A percentile compares a stretch with the other conserved stretches of the same genome.
These are phyloP conservation scores for Aspergillus japonicus DNA, from an alignment of 2,329 filamentous ascomycete genomes.

Conservation along the genomic window DNA sequence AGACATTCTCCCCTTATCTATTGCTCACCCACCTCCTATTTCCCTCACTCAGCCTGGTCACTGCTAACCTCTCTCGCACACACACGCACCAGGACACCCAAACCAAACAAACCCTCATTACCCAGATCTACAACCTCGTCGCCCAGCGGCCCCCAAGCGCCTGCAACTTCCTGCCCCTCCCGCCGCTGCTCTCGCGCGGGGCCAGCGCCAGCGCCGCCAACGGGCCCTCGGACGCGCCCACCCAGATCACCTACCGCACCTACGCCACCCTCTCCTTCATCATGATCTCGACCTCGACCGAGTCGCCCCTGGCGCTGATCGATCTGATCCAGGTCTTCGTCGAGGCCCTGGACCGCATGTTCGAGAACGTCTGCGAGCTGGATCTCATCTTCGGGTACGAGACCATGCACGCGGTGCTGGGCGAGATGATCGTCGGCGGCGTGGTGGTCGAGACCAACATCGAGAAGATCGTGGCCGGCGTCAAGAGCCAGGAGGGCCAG, in stretches of 20 bases:
- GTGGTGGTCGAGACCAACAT: constrained; percentile 91
- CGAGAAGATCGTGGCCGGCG: constrained; percentile 83
- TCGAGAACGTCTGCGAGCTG: constrained; percentile 97
- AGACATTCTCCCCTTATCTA: constrained; percentile 13
- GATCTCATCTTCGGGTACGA: constrained; percentile 99
- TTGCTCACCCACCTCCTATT: too few relatives aligned
- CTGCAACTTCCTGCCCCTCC: constrained; percentile 93
- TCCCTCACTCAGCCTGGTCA: too few relatives aligned
- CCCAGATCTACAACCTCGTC: constrained; percentile 95
- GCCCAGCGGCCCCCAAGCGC: constrained; percentile 86
- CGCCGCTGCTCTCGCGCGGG: constrained; percentile 59
- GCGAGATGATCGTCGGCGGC: constrained; percentile 93
- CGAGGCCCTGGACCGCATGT: constrained; percentile 88
- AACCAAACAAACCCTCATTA: constrained; percentile 94
- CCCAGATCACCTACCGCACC: constrained; percentile 94
- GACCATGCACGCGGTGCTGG: constrained; percentile 84
- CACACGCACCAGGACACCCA: constrained; percentile 75
- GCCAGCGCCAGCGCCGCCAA: constrained; percentile 46
- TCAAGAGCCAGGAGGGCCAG: constrained; percentile 55
- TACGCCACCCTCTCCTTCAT: constrained; percentile 99
- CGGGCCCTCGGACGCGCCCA: constrained; percentile 81
- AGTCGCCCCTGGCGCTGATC: constrained; percentile 90
- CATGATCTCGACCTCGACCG: constrained; percentile 92
- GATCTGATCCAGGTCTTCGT: constrained; percentile 98
- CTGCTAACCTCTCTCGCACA: not conserved